Evolutionary conservation across 352 stramenopile genomes (phyloP).

Genomic region (Globisporangium abappressorium): DNA sequence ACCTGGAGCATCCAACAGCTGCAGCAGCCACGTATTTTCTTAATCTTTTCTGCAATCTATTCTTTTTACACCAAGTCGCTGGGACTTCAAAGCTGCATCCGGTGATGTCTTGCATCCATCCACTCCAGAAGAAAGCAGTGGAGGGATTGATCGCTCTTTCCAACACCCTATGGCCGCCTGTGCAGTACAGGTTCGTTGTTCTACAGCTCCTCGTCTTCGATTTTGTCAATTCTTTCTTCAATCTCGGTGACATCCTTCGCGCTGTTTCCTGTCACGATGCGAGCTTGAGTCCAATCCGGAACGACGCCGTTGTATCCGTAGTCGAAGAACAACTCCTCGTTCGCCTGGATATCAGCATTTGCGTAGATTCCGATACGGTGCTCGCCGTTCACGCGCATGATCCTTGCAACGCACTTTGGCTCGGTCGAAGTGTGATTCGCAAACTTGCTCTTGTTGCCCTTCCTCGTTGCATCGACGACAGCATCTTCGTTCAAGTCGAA

Average conservation of each 20-base stretch:
- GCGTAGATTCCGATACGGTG: slow-evolving; percentile 94
- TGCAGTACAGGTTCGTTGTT: not conserved
- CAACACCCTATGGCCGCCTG: not conserved
- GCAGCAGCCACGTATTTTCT: not conserved
- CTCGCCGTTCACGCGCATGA: slow-evolving; percentile 91
- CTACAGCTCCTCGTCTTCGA: slow-evolving; percentile 2
- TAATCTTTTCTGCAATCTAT: slow-evolving; percentile 1
- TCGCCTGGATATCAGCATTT: slow-evolving; percentile 76
- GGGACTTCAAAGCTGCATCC: not conserved
- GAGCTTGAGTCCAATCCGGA: slow-evolving; percentile 73
- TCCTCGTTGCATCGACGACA: slow-evolving; percentile 91
- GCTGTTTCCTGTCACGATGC: slow-evolving; percentile 32
- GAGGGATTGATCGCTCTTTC: not conserved
- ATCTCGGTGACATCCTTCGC: not conserved
- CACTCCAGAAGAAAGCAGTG: not conserved
- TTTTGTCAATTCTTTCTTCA: slow-evolving; percentile 3
- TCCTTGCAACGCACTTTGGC: slow-evolving; percentile 85
- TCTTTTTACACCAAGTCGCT: slow-evolving; percentile 5
- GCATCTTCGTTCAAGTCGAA: slow-evolving; percentile 94
- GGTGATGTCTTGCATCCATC: not conserved
- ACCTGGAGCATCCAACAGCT: not conserved
- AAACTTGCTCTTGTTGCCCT: slow-evolving; percentile 96
- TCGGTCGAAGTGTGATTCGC: slow-evolving; percentile 82
- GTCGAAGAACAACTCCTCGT: slow-evolving; percentile 87
- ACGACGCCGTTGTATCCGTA: slow-evolving; percentile 82